A percentile compares a stretch with the other conserved stretches of the same genome.
phyloP scores from a whole-genome alignment of 352 stramenopile species.

The Pythium grandisporangium region DNA sequence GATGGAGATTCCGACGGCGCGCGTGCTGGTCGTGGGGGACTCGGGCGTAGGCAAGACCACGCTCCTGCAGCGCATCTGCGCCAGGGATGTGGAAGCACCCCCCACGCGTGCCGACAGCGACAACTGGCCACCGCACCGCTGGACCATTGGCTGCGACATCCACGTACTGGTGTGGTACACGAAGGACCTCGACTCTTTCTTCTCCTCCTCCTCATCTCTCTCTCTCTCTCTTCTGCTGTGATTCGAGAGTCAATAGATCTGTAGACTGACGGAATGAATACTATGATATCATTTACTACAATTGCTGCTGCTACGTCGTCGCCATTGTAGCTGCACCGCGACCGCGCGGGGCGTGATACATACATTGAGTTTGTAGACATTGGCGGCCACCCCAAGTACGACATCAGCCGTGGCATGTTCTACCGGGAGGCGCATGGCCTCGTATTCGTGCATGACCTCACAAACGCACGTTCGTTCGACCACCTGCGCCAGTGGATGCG shows the following conservation, averaged over 20 bases:
- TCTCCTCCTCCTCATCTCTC: too few species aligned
- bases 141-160: slow-evolving; percentile 78
- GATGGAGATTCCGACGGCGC: slow-evolving; percentile 71
- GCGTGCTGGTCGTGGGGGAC: slow-evolving; percentile 77
- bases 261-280: too few species aligned
- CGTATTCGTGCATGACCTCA: slow-evolving; percentile 77
- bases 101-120: slow-evolving; percentile 1
- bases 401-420: slow-evolving; percentile 70
- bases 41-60: slow-evolving; percentile 81
- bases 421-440: slow-evolving; percentile 78
- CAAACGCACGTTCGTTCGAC: slow-evolving; percentile 65
- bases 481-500: slow-evolving; percentile 30
- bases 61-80: slow-evolving; percentile 54
- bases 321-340: slow-evolving; percentile 16
- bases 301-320: not conserved
- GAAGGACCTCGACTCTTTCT: too few species aligned
- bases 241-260: too few species aligned
- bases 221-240: too few species aligned
- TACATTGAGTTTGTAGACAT: slow-evolving; percentile 84
- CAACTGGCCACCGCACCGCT: slow-evolving; percentile 38
- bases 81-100: slow-evolving; percentile 4
- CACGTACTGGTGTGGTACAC: slow-evolving; percentile 46
- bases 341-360: slow-evolving; percentile 33
- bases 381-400: slow-evolving; percentile 72
- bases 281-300: not conserved